Evolutionary conservation across 257 asterid genomes (phyloP).

Genomic region (Datura wrightii): DNA sequence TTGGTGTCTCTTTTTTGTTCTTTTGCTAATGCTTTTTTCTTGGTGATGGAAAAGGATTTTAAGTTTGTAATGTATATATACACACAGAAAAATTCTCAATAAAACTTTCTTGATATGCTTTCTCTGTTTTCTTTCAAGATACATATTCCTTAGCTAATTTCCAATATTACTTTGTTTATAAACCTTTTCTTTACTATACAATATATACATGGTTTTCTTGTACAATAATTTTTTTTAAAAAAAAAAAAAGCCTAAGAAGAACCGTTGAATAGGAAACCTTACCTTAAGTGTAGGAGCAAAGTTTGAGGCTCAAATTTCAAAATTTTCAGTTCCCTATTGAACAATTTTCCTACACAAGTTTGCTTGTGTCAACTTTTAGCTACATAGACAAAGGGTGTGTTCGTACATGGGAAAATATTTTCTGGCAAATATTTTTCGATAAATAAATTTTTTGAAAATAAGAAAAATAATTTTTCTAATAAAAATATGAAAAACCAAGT

Average conservation of each 20-base stretch:
- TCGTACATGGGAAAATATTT: too few species aligned
- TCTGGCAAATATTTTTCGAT: too few species aligned
- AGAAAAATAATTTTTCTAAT: too few species aligned
- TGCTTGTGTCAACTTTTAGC: too few species aligned
- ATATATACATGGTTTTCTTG: background rate
- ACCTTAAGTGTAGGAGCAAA: background rate
- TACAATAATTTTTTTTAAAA: background rate
- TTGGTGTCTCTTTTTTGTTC: background rate
- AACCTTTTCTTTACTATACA: background rate
- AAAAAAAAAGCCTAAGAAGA: background rate
- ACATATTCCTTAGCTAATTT: constrained; percentile 28
- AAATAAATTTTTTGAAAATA: too few species aligned
- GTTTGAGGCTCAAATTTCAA: background rate
- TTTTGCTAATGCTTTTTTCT: background rate
- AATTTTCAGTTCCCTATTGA: too few species aligned
- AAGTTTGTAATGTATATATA: background rate
- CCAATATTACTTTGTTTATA: constrained; percentile 17
- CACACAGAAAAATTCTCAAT: background rate
- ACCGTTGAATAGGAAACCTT: background rate
- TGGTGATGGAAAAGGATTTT: background rate
- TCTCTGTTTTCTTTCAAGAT: constrained; percentile 14
- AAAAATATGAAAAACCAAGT: too few species aligned
- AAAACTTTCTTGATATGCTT: background rate
- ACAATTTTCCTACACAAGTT: too few species aligned
- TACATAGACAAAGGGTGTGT: too few species aligned